Evolutionary conservation across 257 asterid genomes (phyloP).

Genomic region (Datura wrightii): DNA sequence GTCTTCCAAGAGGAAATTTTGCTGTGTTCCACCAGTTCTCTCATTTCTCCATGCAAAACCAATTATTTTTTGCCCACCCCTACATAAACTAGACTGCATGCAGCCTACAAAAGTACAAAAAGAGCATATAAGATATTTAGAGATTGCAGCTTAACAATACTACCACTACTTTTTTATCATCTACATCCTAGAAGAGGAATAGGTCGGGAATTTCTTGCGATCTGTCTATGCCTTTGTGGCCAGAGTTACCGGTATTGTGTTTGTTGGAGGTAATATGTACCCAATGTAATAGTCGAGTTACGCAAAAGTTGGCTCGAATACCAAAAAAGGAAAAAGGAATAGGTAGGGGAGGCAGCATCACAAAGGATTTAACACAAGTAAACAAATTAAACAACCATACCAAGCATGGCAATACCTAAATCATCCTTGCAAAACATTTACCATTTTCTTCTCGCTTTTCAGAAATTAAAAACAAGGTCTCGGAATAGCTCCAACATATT

Average conservation of each 20-base stretch:
- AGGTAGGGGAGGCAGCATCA: not conserved
- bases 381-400: not conserved
- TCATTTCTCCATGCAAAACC: not conserved
- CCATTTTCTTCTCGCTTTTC: not conserved
- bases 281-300: no score
- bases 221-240: not conserved
- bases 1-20: not conserved
- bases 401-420: not conserved
- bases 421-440: not conserved
- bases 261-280: not conserved
- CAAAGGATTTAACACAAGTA: not conserved
- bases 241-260: not conserved
- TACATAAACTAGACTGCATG: not conserved
- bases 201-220: not conserved
- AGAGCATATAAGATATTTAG: not conserved
- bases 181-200: conserved; percentile 10
- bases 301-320: no score
- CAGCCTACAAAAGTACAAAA: conserved; percentile 13
- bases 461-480: not conserved
- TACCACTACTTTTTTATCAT: not conserved
- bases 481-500: not conserved
- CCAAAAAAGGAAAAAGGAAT: not conserved
- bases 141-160: not conserved
- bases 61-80: not conserved
- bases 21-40: not conserved